Evolutionary conservation across 768 basidiomycete species (phyloP).

Genomic region (Rhodotorula paludigena): DNA sequence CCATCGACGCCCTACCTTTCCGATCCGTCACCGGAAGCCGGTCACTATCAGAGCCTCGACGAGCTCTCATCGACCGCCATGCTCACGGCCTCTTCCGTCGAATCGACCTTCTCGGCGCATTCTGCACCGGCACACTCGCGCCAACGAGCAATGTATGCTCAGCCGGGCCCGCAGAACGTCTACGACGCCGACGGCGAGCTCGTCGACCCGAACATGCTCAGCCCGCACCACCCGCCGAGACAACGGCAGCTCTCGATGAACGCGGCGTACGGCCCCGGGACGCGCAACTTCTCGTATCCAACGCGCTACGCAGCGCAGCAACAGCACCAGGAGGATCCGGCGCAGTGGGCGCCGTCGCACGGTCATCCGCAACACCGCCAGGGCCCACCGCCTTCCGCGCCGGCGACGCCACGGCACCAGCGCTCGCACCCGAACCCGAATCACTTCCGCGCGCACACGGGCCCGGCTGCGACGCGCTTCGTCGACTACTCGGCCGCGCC

Average conservation of each 20-base stretch:
- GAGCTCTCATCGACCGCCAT: constrained; percentile 20
- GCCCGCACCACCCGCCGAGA: constrained; percentile 13
- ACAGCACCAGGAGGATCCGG: neutral
- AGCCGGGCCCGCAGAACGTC: neutral
- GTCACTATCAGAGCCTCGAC: neutral
- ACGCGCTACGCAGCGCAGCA: constrained; percentile 16
- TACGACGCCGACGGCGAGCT: neutral
- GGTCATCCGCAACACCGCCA: neutral
- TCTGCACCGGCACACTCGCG: neutral
- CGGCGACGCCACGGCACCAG: neutral
- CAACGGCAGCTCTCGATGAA: constrained; percentile 16
- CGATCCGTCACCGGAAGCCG: constrained; percentile 30
- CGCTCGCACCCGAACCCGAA: neutral
- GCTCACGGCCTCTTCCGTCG: constrained; percentile 20
- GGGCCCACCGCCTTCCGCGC: neutral
- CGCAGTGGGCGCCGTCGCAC: constrained; percentile 4
- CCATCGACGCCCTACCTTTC: constrained; percentile 33
- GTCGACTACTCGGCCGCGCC: neutral
- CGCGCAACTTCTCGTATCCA: constrained; percentile 36
- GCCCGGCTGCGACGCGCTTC: neutral
- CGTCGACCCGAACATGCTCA: constrained; percentile 12
- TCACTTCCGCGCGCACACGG: constrained; percentile 1
- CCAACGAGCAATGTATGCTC: constrained; percentile 14
- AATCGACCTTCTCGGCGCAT: constrained; percentile 12
- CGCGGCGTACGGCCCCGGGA: constrained; percentile 9